Percentiles rank a stretch among this genome's conserved stretches.
These are phyloP conservation scores for Peronosclerospora sorghi DNA, from an alignment of 352 stramenopile genomes.

Conservation along the genomic window DNA sequence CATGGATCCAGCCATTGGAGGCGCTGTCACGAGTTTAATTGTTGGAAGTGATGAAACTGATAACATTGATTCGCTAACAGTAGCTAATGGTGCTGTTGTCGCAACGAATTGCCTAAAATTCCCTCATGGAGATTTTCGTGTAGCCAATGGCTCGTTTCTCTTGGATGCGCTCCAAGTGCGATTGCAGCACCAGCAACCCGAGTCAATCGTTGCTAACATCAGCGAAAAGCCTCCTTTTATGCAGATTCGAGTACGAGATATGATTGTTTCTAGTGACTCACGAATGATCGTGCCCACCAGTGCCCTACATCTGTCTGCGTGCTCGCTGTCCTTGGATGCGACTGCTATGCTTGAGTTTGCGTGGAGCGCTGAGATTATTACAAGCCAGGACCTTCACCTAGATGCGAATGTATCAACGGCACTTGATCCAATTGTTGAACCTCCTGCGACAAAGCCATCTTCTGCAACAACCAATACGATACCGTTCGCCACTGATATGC, in stretches of 20 bases:
- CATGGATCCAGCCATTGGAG: conserved; percentile 24
- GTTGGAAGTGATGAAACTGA: conserved; percentile 12
- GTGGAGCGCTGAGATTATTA: conserved; percentile 29
- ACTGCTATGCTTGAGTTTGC: conserved; percentile 32
- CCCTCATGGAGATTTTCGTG: conserved; percentile 24
- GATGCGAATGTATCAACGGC: conserved; percentile 37
- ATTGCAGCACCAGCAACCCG: conserved; percentile 5
- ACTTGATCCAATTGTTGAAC: conserved; percentile 12
- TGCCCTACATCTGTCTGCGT: conserved; percentile 23
- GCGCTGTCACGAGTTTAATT: conserved; percentile 37
- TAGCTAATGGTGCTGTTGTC: conserved; percentile 39
- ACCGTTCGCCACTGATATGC: conserved; percentile 19
- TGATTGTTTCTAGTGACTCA: conserved; percentile 31
- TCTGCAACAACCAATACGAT: conserved; percentile 1
- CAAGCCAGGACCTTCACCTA: conserved; percentile 34
- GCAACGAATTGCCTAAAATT: conserved; percentile 25
- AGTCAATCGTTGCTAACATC: conserved; percentile 14
- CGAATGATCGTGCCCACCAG: conserved; percentile 31
- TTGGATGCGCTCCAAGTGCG: conserved; percentile 27
- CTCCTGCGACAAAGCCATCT: conserved; percentile 3
- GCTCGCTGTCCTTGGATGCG: conserved; percentile 43
- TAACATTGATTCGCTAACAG: conserved; percentile 28
- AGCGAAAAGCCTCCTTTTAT: conserved; percentile 15
- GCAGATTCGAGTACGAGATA: conserved; percentile 26
- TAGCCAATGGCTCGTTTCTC: conserved; percentile 41